Conservation (phyloP, 2,329 filamentous ascomycete genomes). For the Sarocladium oryzae region DNA sequence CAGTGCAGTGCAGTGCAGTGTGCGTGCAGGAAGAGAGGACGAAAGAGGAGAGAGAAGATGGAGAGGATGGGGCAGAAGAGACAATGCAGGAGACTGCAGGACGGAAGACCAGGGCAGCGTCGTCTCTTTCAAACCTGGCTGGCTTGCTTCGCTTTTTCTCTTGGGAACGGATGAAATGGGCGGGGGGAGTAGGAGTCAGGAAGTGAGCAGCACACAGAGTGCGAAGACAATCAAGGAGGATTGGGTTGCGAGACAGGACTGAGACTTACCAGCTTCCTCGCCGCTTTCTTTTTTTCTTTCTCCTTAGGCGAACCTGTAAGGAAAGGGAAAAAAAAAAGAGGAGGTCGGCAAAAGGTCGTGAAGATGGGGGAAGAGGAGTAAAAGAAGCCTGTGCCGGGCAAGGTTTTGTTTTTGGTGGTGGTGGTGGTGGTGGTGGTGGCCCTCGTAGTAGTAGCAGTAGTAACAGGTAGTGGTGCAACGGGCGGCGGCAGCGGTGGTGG, state of each 20-base stretch:
- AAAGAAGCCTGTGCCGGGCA: constrained; percentile 20
- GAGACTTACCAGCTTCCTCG: constrained; percentile 7
- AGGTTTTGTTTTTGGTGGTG: constrained; percentile 27
- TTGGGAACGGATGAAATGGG: neutral
- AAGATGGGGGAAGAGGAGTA: constrained; percentile 24
- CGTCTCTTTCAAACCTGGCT: neutral
- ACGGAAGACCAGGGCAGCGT: neutral
- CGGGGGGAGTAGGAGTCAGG: neutral
- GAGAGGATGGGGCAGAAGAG: constrained; percentile 2
- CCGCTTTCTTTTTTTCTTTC: constrained; percentile 11
- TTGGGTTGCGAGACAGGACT: neutral
- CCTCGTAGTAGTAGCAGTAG: neutral
- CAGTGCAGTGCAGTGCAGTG: constrained; percentile 10
- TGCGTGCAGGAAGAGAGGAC: neutral
- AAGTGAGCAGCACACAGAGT: neutral
- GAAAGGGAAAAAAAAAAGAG: constrained; percentile 22
- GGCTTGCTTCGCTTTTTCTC: neutral
- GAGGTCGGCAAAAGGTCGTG: constrained; percentile 27
- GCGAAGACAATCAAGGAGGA: neutral
- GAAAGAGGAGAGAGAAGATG: constrained; percentile 5
- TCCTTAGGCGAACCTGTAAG: constrained; percentile 12
- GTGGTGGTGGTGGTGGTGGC: constrained; percentile 14
- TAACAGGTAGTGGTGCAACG: neutral
- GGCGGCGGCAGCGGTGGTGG: constrained; percentile 17
- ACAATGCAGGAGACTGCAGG: constrained; percentile 6